Evolutionary conservation across 768 basidiomycete genomes (phyloP).

Genomic region (Botryobasidium botryosum): DNA sequence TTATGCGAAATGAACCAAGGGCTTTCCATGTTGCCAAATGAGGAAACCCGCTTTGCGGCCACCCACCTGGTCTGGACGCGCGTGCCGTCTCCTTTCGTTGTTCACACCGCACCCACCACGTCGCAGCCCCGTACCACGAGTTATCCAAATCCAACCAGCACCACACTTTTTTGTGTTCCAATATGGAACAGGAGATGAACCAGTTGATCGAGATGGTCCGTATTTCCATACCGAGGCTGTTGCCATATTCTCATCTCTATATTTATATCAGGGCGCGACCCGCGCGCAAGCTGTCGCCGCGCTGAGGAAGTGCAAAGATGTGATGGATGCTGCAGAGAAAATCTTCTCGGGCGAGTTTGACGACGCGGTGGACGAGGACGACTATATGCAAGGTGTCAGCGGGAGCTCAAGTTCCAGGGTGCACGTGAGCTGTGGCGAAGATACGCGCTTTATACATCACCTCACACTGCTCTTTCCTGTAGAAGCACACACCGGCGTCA

Average conservation of each 20-base stretch:
- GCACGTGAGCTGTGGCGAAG: neutral
- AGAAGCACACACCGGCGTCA: neutral
- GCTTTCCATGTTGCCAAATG: too few species aligned
- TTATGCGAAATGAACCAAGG: too few species aligned
- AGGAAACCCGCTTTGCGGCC: too few species aligned
- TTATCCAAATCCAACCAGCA: too few species aligned
- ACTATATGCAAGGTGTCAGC: slow-evolving; percentile 16
- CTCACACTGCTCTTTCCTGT: neutral
- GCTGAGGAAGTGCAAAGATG: slow-evolving; percentile 65
- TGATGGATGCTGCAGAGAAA: slow-evolving; percentile 79
- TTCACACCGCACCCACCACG: too few species aligned
- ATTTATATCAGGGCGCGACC: slow-evolving; percentile 51
- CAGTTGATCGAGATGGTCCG: slow-evolving; percentile 49
- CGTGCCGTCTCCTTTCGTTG: too few species aligned
- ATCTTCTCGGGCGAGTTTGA: slow-evolving; percentile 78
- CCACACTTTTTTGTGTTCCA: too few species aligned
- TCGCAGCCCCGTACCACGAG: too few species aligned
- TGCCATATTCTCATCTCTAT: neutral
- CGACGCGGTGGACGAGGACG: slow-evolving; percentile 32
- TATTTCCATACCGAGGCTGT: neutral
- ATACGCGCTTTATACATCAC: slow-evolving; percentile 4
- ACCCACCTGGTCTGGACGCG: too few species aligned
- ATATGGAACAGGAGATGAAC: slow-evolving; percentile 38
- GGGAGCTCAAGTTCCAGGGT: neutral
- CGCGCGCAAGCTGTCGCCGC: slow-evolving; percentile 68